These are phyloP conservation scores for Persicaria maculosa DNA, from an alignment of 148 eudicot genomes.

Conservation along the genomic window DNA sequence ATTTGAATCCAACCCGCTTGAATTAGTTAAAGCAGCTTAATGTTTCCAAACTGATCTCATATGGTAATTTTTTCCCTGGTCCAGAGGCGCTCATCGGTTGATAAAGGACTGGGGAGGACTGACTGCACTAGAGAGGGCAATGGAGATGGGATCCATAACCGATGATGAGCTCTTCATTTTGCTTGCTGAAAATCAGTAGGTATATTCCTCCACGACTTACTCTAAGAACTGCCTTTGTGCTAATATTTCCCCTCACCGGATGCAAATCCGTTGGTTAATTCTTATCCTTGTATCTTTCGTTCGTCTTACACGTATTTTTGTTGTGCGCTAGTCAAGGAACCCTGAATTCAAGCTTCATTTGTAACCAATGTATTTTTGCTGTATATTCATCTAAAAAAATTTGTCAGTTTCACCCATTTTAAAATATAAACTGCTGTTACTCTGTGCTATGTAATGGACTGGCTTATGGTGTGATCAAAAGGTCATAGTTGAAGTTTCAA, in stretches of 20 bases:
- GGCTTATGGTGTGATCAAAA: background rate
- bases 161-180: slow-evolving; percentile 83
- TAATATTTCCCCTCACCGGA: background rate
- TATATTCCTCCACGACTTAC: background rate
- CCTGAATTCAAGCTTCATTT: background rate
- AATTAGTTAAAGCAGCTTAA: background rate
- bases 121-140: slow-evolving; percentile 78
- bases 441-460: background rate
- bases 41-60: background rate
- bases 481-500: background rate
- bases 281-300: background rate
- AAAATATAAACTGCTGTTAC: background rate
- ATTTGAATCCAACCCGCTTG: background rate
- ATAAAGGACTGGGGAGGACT: slow-evolving; percentile 84
- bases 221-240: background rate
- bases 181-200: slow-evolving; percentile 65
- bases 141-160: slow-evolving; percentile 95
- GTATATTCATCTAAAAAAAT: slow-evolving; percentile 1
- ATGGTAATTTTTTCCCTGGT: slow-evolving; percentile 2
- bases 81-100: slow-evolving; percentile 72
- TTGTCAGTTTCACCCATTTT: background rate
- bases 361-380: slow-evolving; percentile 3
- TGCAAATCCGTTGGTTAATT: background rate
- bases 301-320: background rate
- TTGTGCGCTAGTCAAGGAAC: background rate